These are phyloP conservation scores for Globisporangium cylindrosporum DNA, from an alignment of 352 stramenopile genomes.

Conservation along the genomic window DNA sequence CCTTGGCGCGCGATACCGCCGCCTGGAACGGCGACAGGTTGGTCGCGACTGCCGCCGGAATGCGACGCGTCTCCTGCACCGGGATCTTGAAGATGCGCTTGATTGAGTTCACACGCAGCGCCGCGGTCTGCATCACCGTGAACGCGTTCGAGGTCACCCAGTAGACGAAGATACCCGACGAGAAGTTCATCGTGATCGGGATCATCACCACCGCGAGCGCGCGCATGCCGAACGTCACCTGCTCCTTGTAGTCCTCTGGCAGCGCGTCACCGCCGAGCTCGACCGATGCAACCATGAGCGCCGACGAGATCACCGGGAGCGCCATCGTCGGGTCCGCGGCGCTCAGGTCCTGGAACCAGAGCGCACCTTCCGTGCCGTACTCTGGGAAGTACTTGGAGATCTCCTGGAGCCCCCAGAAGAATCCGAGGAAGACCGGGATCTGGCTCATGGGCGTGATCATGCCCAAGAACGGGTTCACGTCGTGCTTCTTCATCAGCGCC, in stretches of 20 bases:
- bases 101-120: constrained; percentile 54
- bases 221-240: constrained; percentile 81
- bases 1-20: constrained; percentile 64
- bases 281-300: constrained; percentile 73
- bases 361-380: constrained; percentile 68
- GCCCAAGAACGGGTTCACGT: constrained; percentile 73
- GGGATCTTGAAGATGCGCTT: constrained; percentile 60
- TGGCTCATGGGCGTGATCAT: constrained; percentile 68
- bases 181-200: constrained; percentile 80
- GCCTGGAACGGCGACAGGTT: constrained; percentile 68
- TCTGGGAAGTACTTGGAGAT: constrained; percentile 81
- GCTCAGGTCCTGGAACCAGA: constrained; percentile 84
- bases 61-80: constrained; percentile 32
- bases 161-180: constrained; percentile 84
- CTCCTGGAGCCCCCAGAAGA: constrained; percentile 82
- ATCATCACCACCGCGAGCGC: constrained; percentile 67
- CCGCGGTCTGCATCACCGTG: constrained; percentile 60
- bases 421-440: constrained; percentile 83
- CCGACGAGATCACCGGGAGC: constrained; percentile 78
- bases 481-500: constrained; percentile 80
- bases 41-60: constrained; percentile 32
- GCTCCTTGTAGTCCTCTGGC: constrained; percentile 55
- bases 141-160: constrained; percentile 86
- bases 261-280: constrained; percentile 73
- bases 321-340: constrained; percentile 65